These are phyloP conservation scores for Leishmania tarentolae DNA, from an alignment of 208 protist species.

Conservation along the genomic window DNA sequence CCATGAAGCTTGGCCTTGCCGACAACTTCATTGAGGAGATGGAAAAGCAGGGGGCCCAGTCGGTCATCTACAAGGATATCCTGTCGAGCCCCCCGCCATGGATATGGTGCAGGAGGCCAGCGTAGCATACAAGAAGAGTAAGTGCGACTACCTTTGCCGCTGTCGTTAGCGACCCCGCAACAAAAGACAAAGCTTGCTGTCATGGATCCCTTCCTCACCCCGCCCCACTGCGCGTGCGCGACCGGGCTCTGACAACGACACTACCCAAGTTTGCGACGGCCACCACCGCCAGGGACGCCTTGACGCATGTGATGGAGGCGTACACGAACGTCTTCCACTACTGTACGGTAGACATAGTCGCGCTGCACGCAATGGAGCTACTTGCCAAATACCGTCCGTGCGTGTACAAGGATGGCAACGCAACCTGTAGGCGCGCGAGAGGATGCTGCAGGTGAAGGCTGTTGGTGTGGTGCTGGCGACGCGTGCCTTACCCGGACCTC, in stretches of 20 bases:
- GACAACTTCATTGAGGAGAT: slow-evolving; percentile 40
- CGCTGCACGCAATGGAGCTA: slow-evolving; percentile 46
- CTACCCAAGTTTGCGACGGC: slow-evolving; percentile 79
- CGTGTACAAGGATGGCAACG: slow-evolving; percentile 53
- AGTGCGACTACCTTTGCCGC: slow-evolving; percentile 73
- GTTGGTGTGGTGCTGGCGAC: background rate
- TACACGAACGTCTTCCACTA: slow-evolving; percentile 66
- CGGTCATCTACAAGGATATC: slow-evolving; percentile 53
- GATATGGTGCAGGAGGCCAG: slow-evolving; percentile 44
- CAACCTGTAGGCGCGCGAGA: slow-evolving; percentile 53
- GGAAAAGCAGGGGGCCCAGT: slow-evolving; percentile 34
- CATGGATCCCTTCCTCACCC: slow-evolving; percentile 62
- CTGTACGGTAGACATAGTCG: slow-evolving; percentile 43
- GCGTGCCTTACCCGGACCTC: background rate
- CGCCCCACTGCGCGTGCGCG: slow-evolving; percentile 73
- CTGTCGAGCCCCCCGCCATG: slow-evolving; percentile 60
- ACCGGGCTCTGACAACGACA: slow-evolving; percentile 70
- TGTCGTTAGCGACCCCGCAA: slow-evolving; percentile 55
- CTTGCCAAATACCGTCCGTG: slow-evolving; percentile 55
- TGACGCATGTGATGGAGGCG: slow-evolving; percentile 84
- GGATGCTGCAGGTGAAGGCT: slow-evolving; percentile 62
- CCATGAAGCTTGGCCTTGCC: slow-evolving; percentile 61
- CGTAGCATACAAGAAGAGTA: slow-evolving; percentile 33
- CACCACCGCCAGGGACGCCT: slow-evolving; percentile 83
- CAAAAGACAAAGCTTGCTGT: slow-evolving; percentile 74